These are phyloP conservation scores for Stachybotrys chartarum DNA, from an alignment of 2,329 filamentous ascomycete species.

Conservation along the genomic window DNA sequence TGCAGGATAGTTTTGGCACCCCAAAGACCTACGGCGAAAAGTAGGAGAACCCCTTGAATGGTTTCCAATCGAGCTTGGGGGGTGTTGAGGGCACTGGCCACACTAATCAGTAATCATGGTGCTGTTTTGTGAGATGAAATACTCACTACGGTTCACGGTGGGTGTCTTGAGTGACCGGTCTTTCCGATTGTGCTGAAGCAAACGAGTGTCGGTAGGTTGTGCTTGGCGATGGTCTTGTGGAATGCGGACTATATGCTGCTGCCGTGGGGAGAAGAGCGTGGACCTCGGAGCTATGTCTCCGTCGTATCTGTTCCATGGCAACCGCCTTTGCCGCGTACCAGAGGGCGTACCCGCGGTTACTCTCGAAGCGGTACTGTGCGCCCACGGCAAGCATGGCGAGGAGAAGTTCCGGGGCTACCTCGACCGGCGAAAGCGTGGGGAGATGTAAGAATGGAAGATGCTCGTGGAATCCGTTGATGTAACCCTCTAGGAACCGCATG, in stretches of 20 bases:
- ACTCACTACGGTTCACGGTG: conserved; percentile 54
- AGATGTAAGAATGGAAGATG: conserved; percentile 57
- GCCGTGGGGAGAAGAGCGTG: conserved; percentile 49
- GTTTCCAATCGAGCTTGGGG: conserved; percentile 55
- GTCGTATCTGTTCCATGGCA: conserved; percentile 50
- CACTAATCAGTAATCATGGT: background rate
- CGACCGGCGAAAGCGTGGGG: conserved; percentile 55
- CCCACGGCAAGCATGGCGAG: conserved; percentile 62
- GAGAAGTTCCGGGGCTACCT: conserved; percentile 61
- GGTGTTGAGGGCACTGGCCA: conserved; percentile 46
- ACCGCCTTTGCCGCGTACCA: conserved; percentile 56
- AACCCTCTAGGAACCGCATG: conserved; percentile 62
- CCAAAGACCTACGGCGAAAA: conserved; percentile 56
- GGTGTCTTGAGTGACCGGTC: conserved; percentile 49
- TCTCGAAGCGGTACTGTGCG: conserved; percentile 59
- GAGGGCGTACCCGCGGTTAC: conserved; percentile 48
- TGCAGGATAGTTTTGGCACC: conserved; percentile 53
- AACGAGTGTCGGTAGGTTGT: conserved; percentile 52
- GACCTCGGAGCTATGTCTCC: conserved; percentile 49
- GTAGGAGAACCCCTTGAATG: conserved; percentile 54
- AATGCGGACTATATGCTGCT: conserved; percentile 53
- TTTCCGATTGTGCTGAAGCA: conserved; percentile 49
- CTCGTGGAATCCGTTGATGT: conserved; percentile 59
- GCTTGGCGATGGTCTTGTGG: conserved; percentile 51
- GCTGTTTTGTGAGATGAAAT: background rate